Evolutionary conservation across 1,139 yeast species (phyloP).

Genomic region (Pichia sp.): DNA sequence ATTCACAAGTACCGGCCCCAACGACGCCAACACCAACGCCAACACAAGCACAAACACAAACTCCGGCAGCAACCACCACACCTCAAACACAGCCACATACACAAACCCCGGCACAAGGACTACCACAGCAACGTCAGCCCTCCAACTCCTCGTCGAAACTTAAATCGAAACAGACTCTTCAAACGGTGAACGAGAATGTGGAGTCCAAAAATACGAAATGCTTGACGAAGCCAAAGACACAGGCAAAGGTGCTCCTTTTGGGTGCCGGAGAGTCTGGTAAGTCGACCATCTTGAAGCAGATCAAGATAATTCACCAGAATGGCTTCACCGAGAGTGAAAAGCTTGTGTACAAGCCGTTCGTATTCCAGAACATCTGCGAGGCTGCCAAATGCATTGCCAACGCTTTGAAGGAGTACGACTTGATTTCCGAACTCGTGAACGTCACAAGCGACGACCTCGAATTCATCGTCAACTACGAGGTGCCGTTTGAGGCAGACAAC

Average conservation of each 20-base stretch:
- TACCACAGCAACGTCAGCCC: not conserved
- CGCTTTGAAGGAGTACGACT: constrained; percentile 49
- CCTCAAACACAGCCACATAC: not conserved
- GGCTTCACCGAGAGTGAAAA: constrained; percentile 65
- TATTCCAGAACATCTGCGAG: constrained; percentile 62
- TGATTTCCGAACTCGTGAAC: constrained; percentile 41
- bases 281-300: constrained; percentile 70
- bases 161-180: not conserved
- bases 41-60: not conserved
- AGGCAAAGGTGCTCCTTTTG: constrained; percentile 57
- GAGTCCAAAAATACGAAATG: constrained; percentile 6
- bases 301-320: constrained; percentile 67
- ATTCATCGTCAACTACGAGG: constrained; percentile 44
- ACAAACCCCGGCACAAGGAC: not conserved
- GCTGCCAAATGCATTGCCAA: constrained; percentile 59
- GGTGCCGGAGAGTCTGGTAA: constrained; percentile 84
- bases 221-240: constrained; percentile 27
- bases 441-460: constrained; percentile 42
- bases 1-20: not conserved
- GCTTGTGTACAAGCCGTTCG: constrained; percentile 63
- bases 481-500: constrained; percentile 40
- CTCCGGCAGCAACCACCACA: not conserved
- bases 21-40: no score
- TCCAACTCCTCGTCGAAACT: not conserved
- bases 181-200: constrained; percentile 12